Conservation (phyloP, 164 flowering plant genomes). For the Echeveria elegans region DNA sequence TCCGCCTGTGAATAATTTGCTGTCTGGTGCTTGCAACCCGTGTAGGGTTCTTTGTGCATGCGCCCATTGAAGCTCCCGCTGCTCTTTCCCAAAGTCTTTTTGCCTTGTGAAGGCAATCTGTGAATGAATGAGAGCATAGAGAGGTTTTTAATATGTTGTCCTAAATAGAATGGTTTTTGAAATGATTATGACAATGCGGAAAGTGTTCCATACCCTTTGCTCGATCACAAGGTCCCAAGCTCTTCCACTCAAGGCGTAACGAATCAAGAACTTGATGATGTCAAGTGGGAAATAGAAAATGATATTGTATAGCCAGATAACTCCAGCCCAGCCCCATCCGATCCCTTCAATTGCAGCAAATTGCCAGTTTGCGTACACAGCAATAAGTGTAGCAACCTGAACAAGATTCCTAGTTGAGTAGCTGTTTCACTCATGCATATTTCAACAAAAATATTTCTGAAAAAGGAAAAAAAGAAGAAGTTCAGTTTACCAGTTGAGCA, state of each 20-base stretch:
- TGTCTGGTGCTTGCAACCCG: conserved; percentile 41
- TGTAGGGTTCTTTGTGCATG: conserved; percentile 49
- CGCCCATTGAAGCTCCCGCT: conserved; percentile 66
- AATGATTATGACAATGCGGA: neutral
- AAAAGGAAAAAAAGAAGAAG: neutral
- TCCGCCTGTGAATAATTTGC: conserved; percentile 24
- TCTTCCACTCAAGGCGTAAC: conserved; percentile 33
- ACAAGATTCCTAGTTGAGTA: neutral
- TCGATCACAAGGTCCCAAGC: conserved; percentile 31
- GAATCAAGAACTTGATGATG: conserved; percentile 27
- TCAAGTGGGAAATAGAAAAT: conserved; percentile 28
- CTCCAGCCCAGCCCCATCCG: conserved; percentile 44
- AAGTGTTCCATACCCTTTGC: conserved; percentile 22
- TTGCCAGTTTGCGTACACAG: conserved; percentile 22
- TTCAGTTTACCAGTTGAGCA: conserved; percentile 33
- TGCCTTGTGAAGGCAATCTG: conserved; percentile 62
- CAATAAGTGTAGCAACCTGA: conserved; percentile 35
- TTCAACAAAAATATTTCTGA: neutral
- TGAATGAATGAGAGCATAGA: neutral
- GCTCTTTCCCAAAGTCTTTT: conserved; percentile 68
- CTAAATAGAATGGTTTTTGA: neutral
- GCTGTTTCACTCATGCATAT: no score
- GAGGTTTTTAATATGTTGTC: neutral
- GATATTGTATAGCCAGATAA: conserved; percentile 29
- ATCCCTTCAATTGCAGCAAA: conserved; percentile 30